These are phyloP conservation scores for Syncephalis plumigaleata DNA, from an alignment of 371 early-diverging fungal genomes.

Conservation along the genomic window DNA sequence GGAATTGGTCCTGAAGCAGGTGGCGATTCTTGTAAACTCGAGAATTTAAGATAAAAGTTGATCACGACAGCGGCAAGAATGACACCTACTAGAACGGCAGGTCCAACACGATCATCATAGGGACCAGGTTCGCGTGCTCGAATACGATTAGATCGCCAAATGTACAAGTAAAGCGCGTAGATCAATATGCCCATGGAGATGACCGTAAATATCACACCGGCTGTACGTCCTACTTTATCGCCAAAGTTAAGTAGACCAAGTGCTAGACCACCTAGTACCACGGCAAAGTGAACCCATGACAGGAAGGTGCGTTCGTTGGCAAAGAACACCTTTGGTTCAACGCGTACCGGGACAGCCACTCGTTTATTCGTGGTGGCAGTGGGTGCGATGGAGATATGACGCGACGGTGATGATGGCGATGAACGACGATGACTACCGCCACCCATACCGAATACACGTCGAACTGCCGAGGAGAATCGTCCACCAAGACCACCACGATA, in stretches of 20 bases:
- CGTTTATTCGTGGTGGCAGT: constrained; percentile 28
- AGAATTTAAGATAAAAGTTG: constrained; percentile 27
- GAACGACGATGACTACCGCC: constrained; percentile 7
- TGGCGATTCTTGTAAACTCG: not conserved
- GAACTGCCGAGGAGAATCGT: too few relatives aligned
- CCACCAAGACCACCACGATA: too few relatives aligned
- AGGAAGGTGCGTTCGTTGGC: constrained; percentile 99
- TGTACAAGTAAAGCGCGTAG: constrained; percentile 84
- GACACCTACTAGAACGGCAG: constrained; percentile 70
- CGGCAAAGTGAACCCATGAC: constrained; percentile 69
- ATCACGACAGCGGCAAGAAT: constrained; percentile 75
- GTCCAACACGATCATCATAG: constrained; percentile 57
- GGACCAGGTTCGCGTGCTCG: constrained; percentile 53
- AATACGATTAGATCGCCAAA: constrained; percentile 81
- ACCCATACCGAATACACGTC: constrained; percentile 7
- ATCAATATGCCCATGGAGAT: constrained; percentile 66
- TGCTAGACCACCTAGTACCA: constrained; percentile 54
- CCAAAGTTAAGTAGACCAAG: constrained; percentile 76
- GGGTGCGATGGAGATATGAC: constrained; percentile 15
- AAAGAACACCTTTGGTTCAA: constrained; percentile 99
- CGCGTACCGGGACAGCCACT: constrained; percentile 67
- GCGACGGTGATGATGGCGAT: not conserved
- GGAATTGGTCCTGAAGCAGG: too few relatives aligned
- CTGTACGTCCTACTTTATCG: constrained; percentile 50
- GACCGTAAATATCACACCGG: constrained; percentile 63